phyloP scores from a whole-genome alignment of 345 rosid genomes.

The Eucalyptus polybractea region DNA sequence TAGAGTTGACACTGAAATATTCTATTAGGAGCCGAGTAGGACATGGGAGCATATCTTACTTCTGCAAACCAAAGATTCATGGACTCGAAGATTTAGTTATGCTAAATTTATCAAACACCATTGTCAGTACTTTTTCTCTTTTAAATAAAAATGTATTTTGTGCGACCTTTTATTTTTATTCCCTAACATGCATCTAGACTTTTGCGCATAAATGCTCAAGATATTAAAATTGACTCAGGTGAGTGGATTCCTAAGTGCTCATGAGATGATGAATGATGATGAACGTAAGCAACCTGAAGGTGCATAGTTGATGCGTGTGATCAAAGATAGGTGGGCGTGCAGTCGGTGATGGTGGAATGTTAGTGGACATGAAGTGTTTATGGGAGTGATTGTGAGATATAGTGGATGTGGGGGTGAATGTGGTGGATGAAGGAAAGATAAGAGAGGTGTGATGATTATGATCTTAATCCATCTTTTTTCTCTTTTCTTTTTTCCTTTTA shows the following conservation, averaged over 20 bases:
- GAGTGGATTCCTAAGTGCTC: not conserved
- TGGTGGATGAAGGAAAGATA: not conserved
- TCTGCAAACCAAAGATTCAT: too few relatives aligned
- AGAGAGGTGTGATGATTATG: not conserved
- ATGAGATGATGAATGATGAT: not conserved
- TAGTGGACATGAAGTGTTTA: not conserved
- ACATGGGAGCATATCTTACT: too few relatives aligned
- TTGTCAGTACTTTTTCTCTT: too few relatives aligned
- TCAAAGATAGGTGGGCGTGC: not conserved
- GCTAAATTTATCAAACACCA: too few relatives aligned
- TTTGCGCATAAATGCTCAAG: not conserved
- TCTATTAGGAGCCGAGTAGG: too few relatives aligned
- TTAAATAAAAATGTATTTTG: not conserved
- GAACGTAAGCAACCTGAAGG: not conserved
- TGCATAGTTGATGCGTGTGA: not conserved
- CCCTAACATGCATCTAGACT: not conserved
- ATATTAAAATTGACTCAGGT: not conserved
- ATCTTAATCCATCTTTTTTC: not conserved
- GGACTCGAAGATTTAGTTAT: too few relatives aligned
- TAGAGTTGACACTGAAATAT: too few relatives aligned
- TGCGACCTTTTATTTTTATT: not conserved
- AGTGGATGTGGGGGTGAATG: not conserved
- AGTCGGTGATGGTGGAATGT: not conserved
- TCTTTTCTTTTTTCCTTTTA: too few relatives aligned
- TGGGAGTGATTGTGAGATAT: not conserved